phyloP scores from a whole-genome alignment of 768 basidiomycete genomes.

The Naganishia antarctica region DNA sequence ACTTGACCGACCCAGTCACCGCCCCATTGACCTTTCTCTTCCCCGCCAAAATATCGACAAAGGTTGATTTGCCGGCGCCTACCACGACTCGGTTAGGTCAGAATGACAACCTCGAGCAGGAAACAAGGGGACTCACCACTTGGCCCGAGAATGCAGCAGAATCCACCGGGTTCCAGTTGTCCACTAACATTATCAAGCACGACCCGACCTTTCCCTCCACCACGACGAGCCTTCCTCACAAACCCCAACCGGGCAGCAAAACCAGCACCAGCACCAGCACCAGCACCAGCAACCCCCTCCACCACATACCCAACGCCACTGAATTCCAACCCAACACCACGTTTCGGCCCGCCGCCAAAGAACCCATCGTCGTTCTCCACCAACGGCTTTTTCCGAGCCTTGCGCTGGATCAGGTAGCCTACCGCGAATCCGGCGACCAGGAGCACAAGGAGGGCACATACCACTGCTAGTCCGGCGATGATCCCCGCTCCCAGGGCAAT shows the following conservation, averaged over 20 bases:
- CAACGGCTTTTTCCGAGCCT: slow-evolving; percentile 8
- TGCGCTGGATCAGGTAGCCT: slow-evolving; percentile 51
- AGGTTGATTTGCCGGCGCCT: slow-evolving; percentile 84
- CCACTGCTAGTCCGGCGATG: slow-evolving; percentile 81
- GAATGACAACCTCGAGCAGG: background rate
- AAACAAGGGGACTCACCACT: slow-evolving; percentile 57
- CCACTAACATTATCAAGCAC: slow-evolving; percentile 70
- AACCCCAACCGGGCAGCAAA: no score
- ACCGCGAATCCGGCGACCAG: slow-evolving; percentile 60
- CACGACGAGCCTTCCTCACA: no score
- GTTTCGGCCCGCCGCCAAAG: slow-evolving; percentile 44
- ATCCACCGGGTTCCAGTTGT: slow-evolving; percentile 66
- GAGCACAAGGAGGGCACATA: slow-evolving; percentile 62
- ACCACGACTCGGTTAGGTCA: background rate
- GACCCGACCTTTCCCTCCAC: slow-evolving; percentile 49
- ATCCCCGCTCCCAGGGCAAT: slow-evolving; percentile 75
- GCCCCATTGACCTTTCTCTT: slow-evolving; percentile 67
- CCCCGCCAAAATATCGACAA: slow-evolving; percentile 83
- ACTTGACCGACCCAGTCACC: slow-evolving; percentile 62
- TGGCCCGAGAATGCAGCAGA: slow-evolving; percentile 89
- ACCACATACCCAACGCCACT: slow-evolving; percentile 64
- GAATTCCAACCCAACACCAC: slow-evolving; percentile 68
- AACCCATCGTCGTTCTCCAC: slow-evolving; percentile 47
- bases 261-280: no score
- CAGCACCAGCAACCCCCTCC: no score